Evolutionary conservation across 306 rosid species (phyloP).

Genomic region (Sicyos baderoa): DNA sequence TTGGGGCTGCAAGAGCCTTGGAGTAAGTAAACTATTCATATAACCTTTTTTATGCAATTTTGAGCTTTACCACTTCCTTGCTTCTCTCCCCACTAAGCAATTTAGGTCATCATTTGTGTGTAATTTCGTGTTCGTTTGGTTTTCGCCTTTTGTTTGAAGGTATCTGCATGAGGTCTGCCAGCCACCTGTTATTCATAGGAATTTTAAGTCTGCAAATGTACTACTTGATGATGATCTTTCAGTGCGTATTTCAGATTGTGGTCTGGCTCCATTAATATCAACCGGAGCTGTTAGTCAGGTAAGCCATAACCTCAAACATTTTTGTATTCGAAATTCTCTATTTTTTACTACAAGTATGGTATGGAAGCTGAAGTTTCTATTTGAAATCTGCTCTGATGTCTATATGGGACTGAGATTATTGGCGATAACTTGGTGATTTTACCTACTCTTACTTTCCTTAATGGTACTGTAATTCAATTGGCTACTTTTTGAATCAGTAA

Average conservation of each 20-base stretch:
- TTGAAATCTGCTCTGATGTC: background rate
- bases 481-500: too few species aligned
- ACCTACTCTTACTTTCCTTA: too few species aligned
- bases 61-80: background rate
- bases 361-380: background rate
- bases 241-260: slow-evolving; percentile 78
- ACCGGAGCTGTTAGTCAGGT: slow-evolving; percentile 95
- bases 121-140: slow-evolving; percentile 20
- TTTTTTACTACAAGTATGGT: background rate
- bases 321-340: background rate
- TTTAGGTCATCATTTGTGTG: background rate
- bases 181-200: slow-evolving; percentile 81
- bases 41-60: slow-evolving; percentile 9
- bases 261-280: slow-evolving; percentile 82
- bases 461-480: too few species aligned
- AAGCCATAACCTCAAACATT: slow-evolving; percentile 20
- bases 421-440: background rate
- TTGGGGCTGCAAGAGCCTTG: slow-evolving; percentile 92
- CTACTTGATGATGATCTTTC: slow-evolving; percentile 84
- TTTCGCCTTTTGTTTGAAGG: slow-evolving; percentile 38
- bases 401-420: too few species aligned
- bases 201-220: slow-evolving; percentile 80
- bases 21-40: slow-evolving; percentile 55
- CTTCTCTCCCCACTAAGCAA: background rate
- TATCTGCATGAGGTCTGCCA: slow-evolving; percentile 83